These are phyloP conservation scores for Zygnema circumcarinatum DNA, from an alignment of 139 green algal species.

Conservation along the genomic window DNA sequence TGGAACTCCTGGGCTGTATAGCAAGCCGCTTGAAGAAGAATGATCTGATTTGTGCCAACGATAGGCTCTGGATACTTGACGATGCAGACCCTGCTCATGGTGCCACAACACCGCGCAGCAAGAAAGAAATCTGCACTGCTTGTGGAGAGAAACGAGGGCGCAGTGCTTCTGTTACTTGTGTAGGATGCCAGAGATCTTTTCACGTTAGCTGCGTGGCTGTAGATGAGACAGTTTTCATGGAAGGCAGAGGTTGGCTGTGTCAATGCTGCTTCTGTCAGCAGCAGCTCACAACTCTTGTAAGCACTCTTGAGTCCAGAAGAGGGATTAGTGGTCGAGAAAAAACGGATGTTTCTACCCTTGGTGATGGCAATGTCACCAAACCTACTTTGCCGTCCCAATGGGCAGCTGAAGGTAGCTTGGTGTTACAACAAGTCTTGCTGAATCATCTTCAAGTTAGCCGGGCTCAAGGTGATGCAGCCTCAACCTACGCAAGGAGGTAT, in stretches of 20 bases:
- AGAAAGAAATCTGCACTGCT: not conserved
- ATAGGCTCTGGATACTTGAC: not conserved
- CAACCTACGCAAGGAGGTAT: not conserved
- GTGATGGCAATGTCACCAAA: not conserved
- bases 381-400: not conserved
- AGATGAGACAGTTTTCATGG: not conserved
- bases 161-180: not conserved
- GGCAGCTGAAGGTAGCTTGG: not conserved
- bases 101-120: not conserved
- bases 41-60: not conserved
- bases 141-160: not conserved
- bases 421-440: not conserved
- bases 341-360: not conserved
- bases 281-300: not conserved
- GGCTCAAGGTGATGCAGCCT: not conserved
- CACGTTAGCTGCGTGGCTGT: not conserved
- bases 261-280: slow-evolving; percentile 2
- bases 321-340: not conserved
- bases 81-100: not conserved
- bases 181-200: not conserved
- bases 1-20: slow-evolving; percentile 20
- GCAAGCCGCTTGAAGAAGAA: slow-evolving; percentile 14
- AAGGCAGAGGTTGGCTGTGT: slow-evolving; percentile 4
- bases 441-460: not conserved
- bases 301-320: not conserved